Evolutionary conservation across 2,329 filamentous ascomycete genomes (phyloP).

Genomic region (Paracamarosporium sp.): DNA sequence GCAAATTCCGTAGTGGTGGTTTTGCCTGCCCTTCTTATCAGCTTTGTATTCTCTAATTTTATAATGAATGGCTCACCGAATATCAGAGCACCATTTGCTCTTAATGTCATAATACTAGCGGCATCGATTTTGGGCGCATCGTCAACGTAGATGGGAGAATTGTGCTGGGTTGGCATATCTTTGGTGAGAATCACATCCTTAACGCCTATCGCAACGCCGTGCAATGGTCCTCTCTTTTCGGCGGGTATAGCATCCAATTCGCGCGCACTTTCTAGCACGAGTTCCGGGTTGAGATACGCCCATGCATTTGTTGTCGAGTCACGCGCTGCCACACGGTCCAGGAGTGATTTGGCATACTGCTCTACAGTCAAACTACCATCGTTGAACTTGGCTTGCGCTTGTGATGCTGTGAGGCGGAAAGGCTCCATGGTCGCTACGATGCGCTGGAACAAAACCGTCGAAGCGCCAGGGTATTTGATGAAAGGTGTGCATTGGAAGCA

Average conservation of each 20-base stretch:
- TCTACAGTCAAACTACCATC: constrained; percentile 33
- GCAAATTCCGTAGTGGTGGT: constrained; percentile 72
- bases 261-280: constrained; percentile 59
- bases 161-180: constrained; percentile 66
- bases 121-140: constrained; percentile 59
- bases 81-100: constrained; percentile 64
- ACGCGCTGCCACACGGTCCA: constrained; percentile 32
- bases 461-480: not conserved
- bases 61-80: constrained; percentile 38
- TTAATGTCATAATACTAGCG: constrained; percentile 58
- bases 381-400: constrained; percentile 30
- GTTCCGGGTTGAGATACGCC: constrained; percentile 36
- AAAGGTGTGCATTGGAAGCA: not conserved
- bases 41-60: not conserved
- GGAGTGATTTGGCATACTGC: constrained; percentile 35
- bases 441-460: not conserved
- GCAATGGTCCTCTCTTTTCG: constrained; percentile 60
- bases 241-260: constrained; percentile 58
- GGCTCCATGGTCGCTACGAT: constrained; percentile 14
- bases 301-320: constrained; percentile 36
- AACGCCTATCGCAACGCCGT: constrained; percentile 64
- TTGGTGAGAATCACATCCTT: constrained; percentile 65
- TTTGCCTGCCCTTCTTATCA: constrained; percentile 37
- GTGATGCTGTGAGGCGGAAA: constrained; percentile 29
- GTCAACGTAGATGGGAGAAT: constrained; percentile 61